These are phyloP conservation scores for Lipomyces spencermartinsiae DNA, from an alignment of 805 yeast genomes.

Conservation along the genomic window DNA sequence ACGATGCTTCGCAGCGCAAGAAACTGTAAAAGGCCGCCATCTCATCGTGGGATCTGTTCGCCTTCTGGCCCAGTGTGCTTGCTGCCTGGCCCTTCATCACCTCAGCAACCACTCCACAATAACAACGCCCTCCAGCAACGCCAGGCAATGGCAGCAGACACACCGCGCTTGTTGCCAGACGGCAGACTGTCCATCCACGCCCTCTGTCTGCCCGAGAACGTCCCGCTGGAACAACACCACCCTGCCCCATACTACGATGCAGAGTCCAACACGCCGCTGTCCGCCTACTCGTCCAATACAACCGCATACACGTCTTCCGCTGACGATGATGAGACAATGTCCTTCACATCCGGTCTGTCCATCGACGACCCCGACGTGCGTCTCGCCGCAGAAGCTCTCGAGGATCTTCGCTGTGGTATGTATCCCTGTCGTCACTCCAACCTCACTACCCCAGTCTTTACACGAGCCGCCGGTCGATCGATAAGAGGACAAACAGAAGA, in stretches of 20 bases:
- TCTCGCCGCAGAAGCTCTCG: conserved; percentile 44
- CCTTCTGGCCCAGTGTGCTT: background rate
- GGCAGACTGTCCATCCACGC: conserved; percentile 32
- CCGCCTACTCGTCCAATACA: conserved; percentile 28
- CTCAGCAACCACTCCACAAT: background rate
- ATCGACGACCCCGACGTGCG: conserved; percentile 41
- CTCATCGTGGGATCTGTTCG: background rate
- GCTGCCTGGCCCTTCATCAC: background rate
- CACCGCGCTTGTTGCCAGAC: conserved; percentile 16
- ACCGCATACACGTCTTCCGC: conserved; percentile 26
- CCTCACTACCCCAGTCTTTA: background rate
- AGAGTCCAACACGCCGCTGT: conserved; percentile 23
- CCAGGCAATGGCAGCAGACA: conserved; percentile 6
- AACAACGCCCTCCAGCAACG: background rate
- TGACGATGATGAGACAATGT: conserved; percentile 36
- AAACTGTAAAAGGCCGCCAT: background rate
- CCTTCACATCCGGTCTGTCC: conserved; percentile 36
- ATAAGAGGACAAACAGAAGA: background rate
- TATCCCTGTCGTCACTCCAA: conserved; percentile 5
- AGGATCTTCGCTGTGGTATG: conserved; percentile 40
- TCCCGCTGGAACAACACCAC: background rate
- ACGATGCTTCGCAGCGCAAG: background rate
- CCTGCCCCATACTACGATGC: background rate
- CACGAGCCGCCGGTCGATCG: background rate
- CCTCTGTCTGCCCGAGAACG: conserved; percentile 14